Percentiles rank a stretch among this genome's conserved stretches.
Conservation (phyloP, 106 monocot species). For the Iris macrosiphon region DNA sequence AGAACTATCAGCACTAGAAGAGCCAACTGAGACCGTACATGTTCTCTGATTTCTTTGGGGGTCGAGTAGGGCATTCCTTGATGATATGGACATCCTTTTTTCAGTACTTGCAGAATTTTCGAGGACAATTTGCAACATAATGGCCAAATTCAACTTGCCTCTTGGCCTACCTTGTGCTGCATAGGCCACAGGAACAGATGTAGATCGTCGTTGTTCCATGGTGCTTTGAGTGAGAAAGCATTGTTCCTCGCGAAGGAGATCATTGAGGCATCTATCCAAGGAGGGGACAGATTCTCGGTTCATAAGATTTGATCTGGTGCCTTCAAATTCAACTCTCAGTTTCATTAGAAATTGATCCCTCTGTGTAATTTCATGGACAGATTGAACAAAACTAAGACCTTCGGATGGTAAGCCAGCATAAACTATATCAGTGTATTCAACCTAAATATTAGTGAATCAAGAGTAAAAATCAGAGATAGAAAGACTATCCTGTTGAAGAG, state of each 20-base stretch:
- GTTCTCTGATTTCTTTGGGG: background rate
- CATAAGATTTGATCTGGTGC: background rate
- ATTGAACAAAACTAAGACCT: too few relatives aligned
- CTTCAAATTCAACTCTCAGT: constrained; percentile 1
- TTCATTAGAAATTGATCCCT: too few relatives aligned
- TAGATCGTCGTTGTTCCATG: background rate
- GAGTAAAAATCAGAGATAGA: constrained; percentile 5
- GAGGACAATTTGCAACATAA: background rate
- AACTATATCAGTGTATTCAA: constrained; percentile 5
- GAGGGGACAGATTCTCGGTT: constrained; percentile 1
- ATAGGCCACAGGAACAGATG: background rate
- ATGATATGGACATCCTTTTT: constrained; percentile 6
- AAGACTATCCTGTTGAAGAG: background rate
- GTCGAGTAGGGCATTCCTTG: constrained; percentile 3
- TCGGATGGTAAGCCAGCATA: too few relatives aligned
- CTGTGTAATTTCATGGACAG: too few relatives aligned
- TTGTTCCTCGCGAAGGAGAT: constrained; percentile 4
- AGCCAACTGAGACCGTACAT: background rate
- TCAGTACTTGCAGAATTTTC: constrained; percentile 12
- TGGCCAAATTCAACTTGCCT: background rate
- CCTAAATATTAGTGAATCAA: background rate
- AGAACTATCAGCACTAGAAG: background rate
- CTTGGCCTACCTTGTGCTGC: background rate
- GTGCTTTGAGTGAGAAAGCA: background rate
- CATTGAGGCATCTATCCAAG: background rate